Base-by-base conservation (phyloP, 768 basidiomycete genomes). In the Terana coerulea region DNA sequence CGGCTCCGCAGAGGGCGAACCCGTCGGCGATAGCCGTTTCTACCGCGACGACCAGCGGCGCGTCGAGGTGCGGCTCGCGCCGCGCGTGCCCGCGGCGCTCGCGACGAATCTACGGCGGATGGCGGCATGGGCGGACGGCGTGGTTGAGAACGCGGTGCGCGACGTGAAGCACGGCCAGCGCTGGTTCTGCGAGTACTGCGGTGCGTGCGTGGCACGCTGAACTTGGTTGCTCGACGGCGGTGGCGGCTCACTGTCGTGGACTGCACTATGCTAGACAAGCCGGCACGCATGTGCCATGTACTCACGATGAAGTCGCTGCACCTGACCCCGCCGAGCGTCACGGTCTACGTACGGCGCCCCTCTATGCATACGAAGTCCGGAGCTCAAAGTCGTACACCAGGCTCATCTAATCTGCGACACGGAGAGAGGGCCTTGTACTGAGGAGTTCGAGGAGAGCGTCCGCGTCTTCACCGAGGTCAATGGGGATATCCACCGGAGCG, bases 391-490 rank as follows among this genome's bases (percentile, higher is more conserved):
- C 36, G 4, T 47, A 35, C n/a, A 12, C n/a, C 24, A 59, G 55
- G 40, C 56, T 1, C 58, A 59, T 42, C 52, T 55, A 15, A 36
- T 56, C 0, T 59, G 58, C 52, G 47, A 56, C 47, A 46, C 28
- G 17, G 47, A 47, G 22, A 19, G 30, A n/a, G 43, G 37, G 21
- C 17, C 37, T 10, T 59, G 58, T 39, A 49, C 47, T 5, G 31
- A 14, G 14, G 19, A 36, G 9, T 33, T 53, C 21, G 21, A 47
- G 12, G 35, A 36, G 21, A 22, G 46, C 7, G 34, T 35, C 42
- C 26, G 39, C 10, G 14, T 22, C 10, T 48, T 59, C 42, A 33
- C 30, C 46, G 35, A 14, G 22, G 28, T 47, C 28, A 47, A 35
- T 15, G 49, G 40, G 10, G 49, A n/a, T n/a, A n/a, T n/a, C n/a